Evolutionary conservation across 1,139 yeast genomes (phyloP).

Genomic region (Suhomyces anneliseae): DNA sequence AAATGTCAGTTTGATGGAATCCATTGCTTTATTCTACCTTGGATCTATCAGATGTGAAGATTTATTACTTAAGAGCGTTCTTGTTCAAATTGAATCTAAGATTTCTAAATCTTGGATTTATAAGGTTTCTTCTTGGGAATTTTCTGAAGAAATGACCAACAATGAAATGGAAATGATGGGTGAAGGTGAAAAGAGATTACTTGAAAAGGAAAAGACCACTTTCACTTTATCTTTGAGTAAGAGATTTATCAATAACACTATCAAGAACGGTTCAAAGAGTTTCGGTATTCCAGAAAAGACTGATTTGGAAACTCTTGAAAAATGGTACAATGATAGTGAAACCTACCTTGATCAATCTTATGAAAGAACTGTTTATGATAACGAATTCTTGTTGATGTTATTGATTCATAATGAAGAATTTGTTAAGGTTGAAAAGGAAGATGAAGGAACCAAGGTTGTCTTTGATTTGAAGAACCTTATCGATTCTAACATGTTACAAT

Average conservation of each 20-base stretch:
- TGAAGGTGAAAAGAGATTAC: conserved; percentile 41
- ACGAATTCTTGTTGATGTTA: conserved; percentile 58
- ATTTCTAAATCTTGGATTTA: conserved; percentile 58
- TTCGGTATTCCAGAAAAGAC: not conserved
- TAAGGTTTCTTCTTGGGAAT: conserved; percentile 65
- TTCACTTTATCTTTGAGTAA: conserved; percentile 58
- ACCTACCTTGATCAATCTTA: conserved; percentile 18
- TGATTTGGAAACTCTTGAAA: conserved; percentile 8
- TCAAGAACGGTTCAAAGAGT: conserved; percentile 20
- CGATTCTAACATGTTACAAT: conserved; percentile 59
- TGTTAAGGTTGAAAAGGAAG: conserved; percentile 32
- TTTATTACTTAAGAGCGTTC: conserved; percentile 53
- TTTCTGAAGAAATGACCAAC: conserved; percentile 41
- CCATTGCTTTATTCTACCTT: conserved; percentile 50
- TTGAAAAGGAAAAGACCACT: conserved; percentile 48
- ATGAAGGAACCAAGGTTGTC: conserved; percentile 5
- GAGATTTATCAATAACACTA: conserved; percentile 49
- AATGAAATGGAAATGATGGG: conserved; percentile 42
- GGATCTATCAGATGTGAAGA: conserved; percentile 70
- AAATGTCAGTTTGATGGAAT: conserved; percentile 45
- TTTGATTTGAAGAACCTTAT: conserved; percentile 59
- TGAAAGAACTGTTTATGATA: conserved; percentile 49
- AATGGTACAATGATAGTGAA: conserved; percentile 19
- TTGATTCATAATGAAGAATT: conserved; percentile 64
- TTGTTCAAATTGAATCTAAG: conserved; percentile 57